Evolutionary conservation across 1,139 yeast species (phyloP).

Genomic region (Magnusiomyces magnusii): DNA sequence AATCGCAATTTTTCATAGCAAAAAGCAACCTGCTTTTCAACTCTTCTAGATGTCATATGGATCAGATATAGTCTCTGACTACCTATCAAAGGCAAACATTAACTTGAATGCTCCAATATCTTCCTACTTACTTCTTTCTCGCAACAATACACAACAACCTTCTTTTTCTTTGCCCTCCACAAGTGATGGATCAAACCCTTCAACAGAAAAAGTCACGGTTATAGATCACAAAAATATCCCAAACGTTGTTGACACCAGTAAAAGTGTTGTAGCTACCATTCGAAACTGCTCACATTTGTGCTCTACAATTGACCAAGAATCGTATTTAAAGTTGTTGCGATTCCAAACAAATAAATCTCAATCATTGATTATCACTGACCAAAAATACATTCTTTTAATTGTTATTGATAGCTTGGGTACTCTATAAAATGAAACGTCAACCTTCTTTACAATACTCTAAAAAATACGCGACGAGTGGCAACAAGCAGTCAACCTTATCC

Average conservation of each 20-base stretch:
- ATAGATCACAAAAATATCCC: slow-evolving; percentile 4
- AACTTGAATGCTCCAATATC: not conserved
- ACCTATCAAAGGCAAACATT: slow-evolving; percentile 5
- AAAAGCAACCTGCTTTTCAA: not conserved
- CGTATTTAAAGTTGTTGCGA: not conserved
- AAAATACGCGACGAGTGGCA: not conserved
- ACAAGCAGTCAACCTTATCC: not conserved
- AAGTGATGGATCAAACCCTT: not conserved
- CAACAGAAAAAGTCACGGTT: not conserved
- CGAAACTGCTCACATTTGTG: not conserved
- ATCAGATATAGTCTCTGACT: not conserved
- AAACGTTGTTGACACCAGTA: not conserved
- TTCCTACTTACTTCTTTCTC: not conserved
- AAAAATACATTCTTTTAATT: not conserved
- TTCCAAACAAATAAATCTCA: slow-evolving; percentile 1
- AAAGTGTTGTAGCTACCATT: not conserved
- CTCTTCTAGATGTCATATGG: not conserved
- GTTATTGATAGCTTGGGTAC: not conserved
- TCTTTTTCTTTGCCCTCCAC: not conserved
- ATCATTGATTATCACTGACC: not conserved
- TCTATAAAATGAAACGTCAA: not conserved
- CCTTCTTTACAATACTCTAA: not conserved
- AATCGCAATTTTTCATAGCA: not conserved
- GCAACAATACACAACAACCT: not conserved
- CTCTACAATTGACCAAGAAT: not conserved